phyloP scores from a whole-genome alignment of 805 yeast genomes.

The Sugiyamaella qingdaonensis region DNA sequence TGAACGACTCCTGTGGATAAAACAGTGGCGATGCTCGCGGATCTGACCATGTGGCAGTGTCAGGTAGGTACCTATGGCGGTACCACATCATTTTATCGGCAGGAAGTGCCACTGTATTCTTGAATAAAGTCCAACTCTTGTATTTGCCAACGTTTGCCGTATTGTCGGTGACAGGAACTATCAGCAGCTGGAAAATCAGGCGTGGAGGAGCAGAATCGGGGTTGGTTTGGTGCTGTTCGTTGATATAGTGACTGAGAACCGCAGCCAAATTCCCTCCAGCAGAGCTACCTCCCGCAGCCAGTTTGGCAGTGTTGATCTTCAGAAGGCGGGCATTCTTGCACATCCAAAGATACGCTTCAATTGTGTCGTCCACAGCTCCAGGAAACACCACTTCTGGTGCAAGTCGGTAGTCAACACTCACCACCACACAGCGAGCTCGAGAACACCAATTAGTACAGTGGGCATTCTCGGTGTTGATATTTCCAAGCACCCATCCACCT shows the following conservation, averaged over 20 bases:
- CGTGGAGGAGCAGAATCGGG: slow-evolving; percentile 29
- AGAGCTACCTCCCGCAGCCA: slow-evolving; percentile 44
- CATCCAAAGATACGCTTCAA: slow-evolving; percentile 27
- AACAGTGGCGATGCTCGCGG: slow-evolving; percentile 42
- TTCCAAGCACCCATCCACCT: slow-evolving; percentile 43
- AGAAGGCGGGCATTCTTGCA: slow-evolving; percentile 11
- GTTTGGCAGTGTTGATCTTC: slow-evolving; percentile 23
- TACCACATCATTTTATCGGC: slow-evolving; percentile 47
- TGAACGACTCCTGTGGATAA: slow-evolving; percentile 38
- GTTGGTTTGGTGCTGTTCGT: slow-evolving; percentile 27
- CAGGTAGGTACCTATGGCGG: slow-evolving; percentile 40
- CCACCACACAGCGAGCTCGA: slow-evolving; percentile 23
- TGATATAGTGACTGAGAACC: slow-evolving; percentile 12
- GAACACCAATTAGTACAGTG: slow-evolving; percentile 35
- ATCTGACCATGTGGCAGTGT: slow-evolving; percentile 26
- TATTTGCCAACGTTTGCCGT: slow-evolving; percentile 32
- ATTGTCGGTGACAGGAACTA: slow-evolving; percentile 31
- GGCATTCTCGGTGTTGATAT: slow-evolving; percentile 39
- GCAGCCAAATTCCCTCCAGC: slow-evolving; percentile 39
- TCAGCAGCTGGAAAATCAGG: slow-evolving; percentile 38
- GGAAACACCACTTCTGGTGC: slow-evolving; percentile 49
- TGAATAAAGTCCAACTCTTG: slow-evolving; percentile 32
- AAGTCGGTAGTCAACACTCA: slow-evolving; percentile 44
- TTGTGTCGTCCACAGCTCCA: slow-evolving; percentile 39
- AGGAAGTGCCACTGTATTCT: slow-evolving; percentile 36